A percentile compares a stretch with the other conserved stretches of the same genome.
Evolutionary conservation across 2,329 filamentous ascomycete genomes (phyloP).

Genomic region (Xylaria sp.): DNA sequence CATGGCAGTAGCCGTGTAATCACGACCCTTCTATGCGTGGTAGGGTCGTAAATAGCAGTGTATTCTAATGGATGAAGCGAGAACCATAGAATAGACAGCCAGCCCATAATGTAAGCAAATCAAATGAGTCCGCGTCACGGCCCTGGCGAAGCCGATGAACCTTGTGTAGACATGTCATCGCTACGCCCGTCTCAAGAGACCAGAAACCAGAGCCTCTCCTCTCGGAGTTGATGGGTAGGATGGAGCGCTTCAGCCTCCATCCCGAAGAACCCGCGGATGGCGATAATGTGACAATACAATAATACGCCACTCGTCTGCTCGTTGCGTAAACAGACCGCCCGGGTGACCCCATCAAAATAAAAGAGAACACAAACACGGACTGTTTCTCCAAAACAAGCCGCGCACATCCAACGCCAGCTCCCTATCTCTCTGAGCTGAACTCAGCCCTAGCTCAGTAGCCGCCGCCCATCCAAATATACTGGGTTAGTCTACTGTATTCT

Average conservation of each 20-base stretch:
- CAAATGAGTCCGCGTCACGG: constrained; percentile 17
- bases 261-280: constrained; percentile 17
- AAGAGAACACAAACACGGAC: constrained; percentile 6
- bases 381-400: constrained; percentile 9
- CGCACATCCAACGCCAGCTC: constrained; percentile 8
- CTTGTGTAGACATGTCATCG: constrained; percentile 8
- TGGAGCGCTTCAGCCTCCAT: constrained; percentile 19
- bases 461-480: background rate
- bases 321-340: constrained; percentile 8
- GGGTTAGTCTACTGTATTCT: too few relatives aligned
- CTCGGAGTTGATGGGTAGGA: background rate
- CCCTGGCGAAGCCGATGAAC: constrained; percentile 12
- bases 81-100: too few relatives aligned
- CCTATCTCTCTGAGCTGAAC: constrained; percentile 18
- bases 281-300: constrained; percentile 10
- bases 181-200: background rate
- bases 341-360: constrained; percentile 11
- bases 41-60: too few relatives aligned
- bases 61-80: constrained; percentile 12
- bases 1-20: constrained; percentile 4
- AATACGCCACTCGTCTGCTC: constrained; percentile 23
- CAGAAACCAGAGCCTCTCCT: background rate
- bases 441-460: background rate
- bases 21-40: constrained; percentile 1
- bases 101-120: constrained; percentile 14